These are phyloP conservation scores for Neurospora sp. DNA, from an alignment of 495 filamentous ascomycete genomes.

Conservation along the genomic window DNA sequence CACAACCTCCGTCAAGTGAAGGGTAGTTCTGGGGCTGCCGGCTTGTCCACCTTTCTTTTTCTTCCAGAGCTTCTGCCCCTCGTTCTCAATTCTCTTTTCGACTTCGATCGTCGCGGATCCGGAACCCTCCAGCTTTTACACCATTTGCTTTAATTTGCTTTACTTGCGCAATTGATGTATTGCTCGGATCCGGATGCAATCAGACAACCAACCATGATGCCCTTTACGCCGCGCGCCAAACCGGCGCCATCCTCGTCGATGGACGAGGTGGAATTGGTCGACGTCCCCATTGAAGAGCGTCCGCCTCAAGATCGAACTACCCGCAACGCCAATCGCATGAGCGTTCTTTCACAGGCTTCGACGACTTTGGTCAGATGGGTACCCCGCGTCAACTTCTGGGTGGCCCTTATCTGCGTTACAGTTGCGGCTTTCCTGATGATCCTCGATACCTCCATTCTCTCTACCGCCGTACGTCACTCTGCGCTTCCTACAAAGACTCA, in stretches of 20 bases:
- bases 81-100: not conserved
- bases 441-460: slow-evolving; percentile 41
- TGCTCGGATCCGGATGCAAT: not conserved
- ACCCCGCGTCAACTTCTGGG: slow-evolving; percentile 5
- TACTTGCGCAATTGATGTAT: not conserved
- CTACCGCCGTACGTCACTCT: slow-evolving; percentile 29
- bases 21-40: not conserved
- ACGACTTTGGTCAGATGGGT: not conserved
- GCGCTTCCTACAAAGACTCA: not conserved
- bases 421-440: slow-evolving; percentile 38
- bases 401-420: slow-evolving; percentile 13
- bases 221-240: not conserved
- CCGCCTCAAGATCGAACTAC: not conserved
- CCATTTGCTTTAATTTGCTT: not conserved
- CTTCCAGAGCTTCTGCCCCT: not conserved
- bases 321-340: not conserved
- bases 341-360: not conserved
- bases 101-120: not conserved
- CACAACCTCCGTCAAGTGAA: not conserved
- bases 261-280: not conserved
- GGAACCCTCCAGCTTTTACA: not conserved
- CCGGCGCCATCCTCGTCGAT: not conserved
- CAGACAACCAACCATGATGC: not conserved
- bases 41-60: not conserved
- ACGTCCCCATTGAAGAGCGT: not conserved